Conservation (phyloP, 2,329 filamentous ascomycete genomes). For the Pseudocercospora crystallina region DNA sequence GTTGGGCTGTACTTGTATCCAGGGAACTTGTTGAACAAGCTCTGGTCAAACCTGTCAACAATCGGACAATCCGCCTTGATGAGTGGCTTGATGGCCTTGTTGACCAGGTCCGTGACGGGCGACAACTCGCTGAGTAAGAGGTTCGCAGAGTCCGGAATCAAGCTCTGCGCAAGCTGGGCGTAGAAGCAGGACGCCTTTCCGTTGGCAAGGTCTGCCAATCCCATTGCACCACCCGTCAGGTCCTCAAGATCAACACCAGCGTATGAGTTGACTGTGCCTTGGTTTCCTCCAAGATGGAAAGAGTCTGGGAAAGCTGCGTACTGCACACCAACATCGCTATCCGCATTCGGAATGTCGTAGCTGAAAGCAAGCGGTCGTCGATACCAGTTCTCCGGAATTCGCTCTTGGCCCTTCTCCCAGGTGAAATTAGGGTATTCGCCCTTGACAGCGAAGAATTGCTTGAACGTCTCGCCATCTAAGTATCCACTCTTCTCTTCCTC, state of each 20-base stretch:
- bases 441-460: constrained; percentile 27
- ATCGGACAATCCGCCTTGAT: constrained; percentile 19
- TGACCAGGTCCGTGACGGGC: constrained; percentile 18
- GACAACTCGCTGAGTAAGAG: constrained; percentile 8
- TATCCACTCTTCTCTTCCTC: constrained; percentile 24
- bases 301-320: constrained; percentile 27
- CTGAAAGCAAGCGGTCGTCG: constrained; percentile 1
- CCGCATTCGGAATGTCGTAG: constrained; percentile 1
- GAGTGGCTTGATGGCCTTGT: constrained; percentile 16
- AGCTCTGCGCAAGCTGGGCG: constrained; percentile 14
- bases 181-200: constrained; percentile 15
- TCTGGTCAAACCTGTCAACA: constrained; percentile 19
- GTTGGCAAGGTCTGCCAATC: constrained; percentile 11
- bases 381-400: constrained; percentile 31
- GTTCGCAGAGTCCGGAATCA: constrained; percentile 16
- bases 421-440: constrained; percentile 26
- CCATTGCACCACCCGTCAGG: constrained; percentile 42
- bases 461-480: constrained; percentile 26
- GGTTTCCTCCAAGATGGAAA: constrained; percentile 38
- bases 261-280: constrained; percentile 36
- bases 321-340: constrained; percentile 12
- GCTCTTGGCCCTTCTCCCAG: constrained; percentile 25
- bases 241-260: constrained; percentile 34
- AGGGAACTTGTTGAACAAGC: constrained; percentile 18
- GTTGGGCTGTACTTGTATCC: constrained; percentile 25